Evolutionary conservation across 2,329 filamentous ascomycete genomes (phyloP).

Genomic region (Colletotrichum trifolii): DNA sequence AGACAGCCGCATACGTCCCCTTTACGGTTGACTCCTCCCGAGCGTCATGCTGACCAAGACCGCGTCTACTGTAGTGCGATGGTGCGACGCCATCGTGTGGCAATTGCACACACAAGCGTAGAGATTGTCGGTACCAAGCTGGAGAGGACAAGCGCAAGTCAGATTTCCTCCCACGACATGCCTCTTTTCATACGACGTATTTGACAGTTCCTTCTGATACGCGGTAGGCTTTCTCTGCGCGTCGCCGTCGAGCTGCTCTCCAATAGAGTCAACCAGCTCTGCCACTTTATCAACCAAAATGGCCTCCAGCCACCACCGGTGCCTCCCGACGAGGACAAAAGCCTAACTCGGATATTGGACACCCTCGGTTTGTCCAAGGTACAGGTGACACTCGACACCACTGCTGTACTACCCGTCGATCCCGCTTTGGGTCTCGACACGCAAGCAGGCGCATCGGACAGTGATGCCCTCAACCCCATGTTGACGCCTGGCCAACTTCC

Average conservation of each 20-base stretch:
- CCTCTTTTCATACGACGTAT: not conserved
- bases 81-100: slow-evolving; percentile 21
- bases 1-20: no score
- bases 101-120: slow-evolving; percentile 19
- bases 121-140: slow-evolving; percentile 22
- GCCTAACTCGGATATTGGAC: slow-evolving; percentile 17
- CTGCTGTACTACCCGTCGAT: not conserved
- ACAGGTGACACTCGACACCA: not conserved
- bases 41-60: not conserved
- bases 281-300: slow-evolving; percentile 53
- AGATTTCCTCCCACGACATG: not conserved
- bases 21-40: no score
- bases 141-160: slow-evolving; percentile 33
- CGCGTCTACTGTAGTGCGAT: slow-evolving; percentile 14
- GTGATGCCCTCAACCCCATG: not conserved
- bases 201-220: not conserved
- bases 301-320: slow-evolving; percentile 51
- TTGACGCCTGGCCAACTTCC: not conserved
- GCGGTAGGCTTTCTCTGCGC: slow-evolving; percentile 19
- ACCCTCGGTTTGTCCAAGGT: slow-evolving; percentile 16
- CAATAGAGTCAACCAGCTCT: slow-evolving; percentile 37
- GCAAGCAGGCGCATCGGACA: not conserved
- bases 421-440: not conserved
- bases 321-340: slow-evolving; percentile 39
- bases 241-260: slow-evolving; percentile 27